These are phyloP conservation scores for Microthlaspi erraticum DNA, from an alignment of 345 rosid species.

Conservation along the genomic window DNA sequence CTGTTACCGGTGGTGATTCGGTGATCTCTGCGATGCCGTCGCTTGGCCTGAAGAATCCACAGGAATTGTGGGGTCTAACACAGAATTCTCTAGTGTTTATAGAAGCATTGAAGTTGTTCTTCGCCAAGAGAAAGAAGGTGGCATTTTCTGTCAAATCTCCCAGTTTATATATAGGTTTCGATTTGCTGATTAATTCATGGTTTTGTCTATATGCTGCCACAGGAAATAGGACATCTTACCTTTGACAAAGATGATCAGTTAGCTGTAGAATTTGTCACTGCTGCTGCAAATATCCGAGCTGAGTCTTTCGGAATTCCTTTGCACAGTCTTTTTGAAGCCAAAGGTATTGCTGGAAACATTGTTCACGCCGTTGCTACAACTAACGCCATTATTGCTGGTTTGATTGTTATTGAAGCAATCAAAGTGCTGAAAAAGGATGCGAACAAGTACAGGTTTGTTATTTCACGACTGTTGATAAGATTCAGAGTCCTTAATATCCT, in stretches of 20 bases:
- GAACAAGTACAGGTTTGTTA: slow-evolving; percentile 69
- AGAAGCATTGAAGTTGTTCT: slow-evolving; percentile 80
- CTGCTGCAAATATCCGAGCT: slow-evolving; percentile 99
- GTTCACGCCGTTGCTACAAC: slow-evolving; percentile 99
- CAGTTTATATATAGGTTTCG: neutral
- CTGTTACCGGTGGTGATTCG: slow-evolving; percentile 49
- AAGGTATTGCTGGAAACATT: slow-evolving; percentile 98
- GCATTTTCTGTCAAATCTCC: slow-evolving; percentile 29
- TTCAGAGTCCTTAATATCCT: neutral
- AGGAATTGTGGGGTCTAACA: slow-evolving; percentile 84
- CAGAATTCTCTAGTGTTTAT: slow-evolving; percentile 86
- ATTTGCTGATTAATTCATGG: slow-evolving; percentile 17
- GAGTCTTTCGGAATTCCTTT: slow-evolving; percentile 89
- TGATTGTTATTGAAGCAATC: slow-evolving; percentile 96
- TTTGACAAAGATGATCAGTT: slow-evolving; percentile 99
- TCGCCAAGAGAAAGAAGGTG: slow-evolving; percentile 80
- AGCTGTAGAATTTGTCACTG: slow-evolving; percentile 96
- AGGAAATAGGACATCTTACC: slow-evolving; percentile 91
- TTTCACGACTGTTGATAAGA: neutral
- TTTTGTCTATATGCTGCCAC: slow-evolving; percentile 23
- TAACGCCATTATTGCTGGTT: slow-evolving; percentile 90
- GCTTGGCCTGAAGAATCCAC: slow-evolving; percentile 95
- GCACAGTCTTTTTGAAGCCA: slow-evolving; percentile 98
- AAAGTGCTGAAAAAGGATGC: slow-evolving; percentile 81
- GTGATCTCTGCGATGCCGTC: slow-evolving; percentile 75